Evolutionary conservation across 2,329 filamentous ascomycete species (phyloP), one percentile per base, ranked within the genome.

Genomic region (Huntiella abstrusa): DNA sequence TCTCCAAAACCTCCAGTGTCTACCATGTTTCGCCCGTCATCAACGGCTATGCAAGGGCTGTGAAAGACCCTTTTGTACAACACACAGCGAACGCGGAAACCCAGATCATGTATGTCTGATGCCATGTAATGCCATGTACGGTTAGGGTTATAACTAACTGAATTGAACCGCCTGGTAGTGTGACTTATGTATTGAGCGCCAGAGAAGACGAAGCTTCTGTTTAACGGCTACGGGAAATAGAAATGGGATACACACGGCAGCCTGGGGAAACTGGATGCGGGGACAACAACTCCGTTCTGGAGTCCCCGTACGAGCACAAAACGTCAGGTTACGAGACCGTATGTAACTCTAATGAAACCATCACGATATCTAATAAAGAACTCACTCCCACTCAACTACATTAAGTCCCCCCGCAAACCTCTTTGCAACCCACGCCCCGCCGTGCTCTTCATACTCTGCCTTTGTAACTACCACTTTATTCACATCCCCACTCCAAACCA

Each of bases 361-460:
- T 10, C 22, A 28, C 7, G 6, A 28, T 28, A 28, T 28, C 22
- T 28, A 28, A 28, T 28, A 28, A 28, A 28, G 22, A 28, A 28
- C 22, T 28, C 22, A 28, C 22, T 28, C 22, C 22, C 22, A 28
- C 6, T 28, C 22, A 28, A 28, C 22, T 7, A 28, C 22, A 28
- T 28, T 28, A 4, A 49, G 15, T 11, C 48, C 48, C 2, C 38
- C 28, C 15, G 65, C 66, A 58, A 93, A 91, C 56, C 74, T 83
- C 55, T 75, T 77, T 22, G 75, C 75, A 17, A 83, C 69, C 83
- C 83, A 88, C 1, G 64, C 66, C 47, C 72, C 74, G 6, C 91
- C 91, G 56, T 86, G 64, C 60, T 98, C 91, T 44, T 91, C 76
- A 59, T 98, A 98, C 57, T 98, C 85, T 51, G 82, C 73, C 58